Conservation (phyloP, 2,329 filamentous ascomycete genomes). For the Clonostachys byssicola region DNA sequence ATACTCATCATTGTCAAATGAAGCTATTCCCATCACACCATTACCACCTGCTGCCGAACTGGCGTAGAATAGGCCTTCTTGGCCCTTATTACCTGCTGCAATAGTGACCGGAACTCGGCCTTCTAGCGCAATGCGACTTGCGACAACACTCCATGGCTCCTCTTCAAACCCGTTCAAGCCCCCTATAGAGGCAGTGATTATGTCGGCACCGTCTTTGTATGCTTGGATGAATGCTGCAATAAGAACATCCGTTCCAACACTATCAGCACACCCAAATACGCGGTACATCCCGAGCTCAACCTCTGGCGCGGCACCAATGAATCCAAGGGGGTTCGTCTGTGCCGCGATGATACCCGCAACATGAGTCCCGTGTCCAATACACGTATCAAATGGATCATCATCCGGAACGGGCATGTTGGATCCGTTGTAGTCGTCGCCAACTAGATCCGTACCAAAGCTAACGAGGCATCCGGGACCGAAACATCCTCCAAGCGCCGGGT, state of each 20-base stretch:
- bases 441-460: slow-evolving; percentile 44
- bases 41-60: slow-evolving; percentile 42
- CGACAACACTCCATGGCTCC: slow-evolving; percentile 43
- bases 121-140: slow-evolving; percentile 46
- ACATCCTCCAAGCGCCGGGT: slow-evolving; percentile 54
- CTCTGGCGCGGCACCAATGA: slow-evolving; percentile 53
- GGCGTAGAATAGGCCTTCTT: slow-evolving; percentile 41
- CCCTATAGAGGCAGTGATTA: slow-evolving; percentile 53
- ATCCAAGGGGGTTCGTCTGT: slow-evolving; percentile 45
- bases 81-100: slow-evolving; percentile 46
- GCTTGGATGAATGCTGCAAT: slow-evolving; percentile 57
- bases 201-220: slow-evolving; percentile 53
- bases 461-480: slow-evolving; percentile 52
- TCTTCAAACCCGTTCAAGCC: slow-evolving; percentile 45
- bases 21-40: slow-evolving; percentile 41
- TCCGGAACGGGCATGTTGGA: slow-evolving; percentile 35
- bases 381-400: slow-evolving; percentile 37
- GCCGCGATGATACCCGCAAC: slow-evolving; percentile 38
- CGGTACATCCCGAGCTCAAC: slow-evolving; percentile 53
- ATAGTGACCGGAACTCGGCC: slow-evolving; percentile 48
- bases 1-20: slow-evolving; percentile 37
- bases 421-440: slow-evolving; percentile 46
- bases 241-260: slow-evolving; percentile 50
- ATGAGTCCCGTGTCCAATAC: slow-evolving; percentile 39
- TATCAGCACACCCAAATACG: slow-evolving; percentile 51